These are phyloP conservation scores for Thamnidium elegans DNA, from an alignment of 192 early-diverging fungal genomes.

Conservation along the genomic window DNA sequence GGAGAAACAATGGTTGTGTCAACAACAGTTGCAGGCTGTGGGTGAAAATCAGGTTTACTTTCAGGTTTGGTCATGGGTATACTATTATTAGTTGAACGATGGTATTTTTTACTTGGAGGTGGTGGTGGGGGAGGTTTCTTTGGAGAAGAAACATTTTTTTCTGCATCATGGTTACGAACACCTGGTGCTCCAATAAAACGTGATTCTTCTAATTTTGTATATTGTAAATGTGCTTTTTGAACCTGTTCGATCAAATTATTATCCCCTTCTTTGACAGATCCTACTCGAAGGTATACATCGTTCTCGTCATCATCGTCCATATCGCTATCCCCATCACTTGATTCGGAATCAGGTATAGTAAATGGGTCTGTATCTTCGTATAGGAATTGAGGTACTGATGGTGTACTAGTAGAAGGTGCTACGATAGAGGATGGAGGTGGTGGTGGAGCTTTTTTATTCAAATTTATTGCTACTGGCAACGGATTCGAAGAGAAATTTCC, in stretches of 20 bases:
- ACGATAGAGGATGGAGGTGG: slow-evolving; percentile 13
- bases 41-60: background rate
- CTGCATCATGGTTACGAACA: background rate
- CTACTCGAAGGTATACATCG: background rate
- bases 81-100: slow-evolving; percentile 1
- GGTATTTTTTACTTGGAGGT: slow-evolving; percentile 30
- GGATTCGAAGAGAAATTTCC: slow-evolving; percentile 7
- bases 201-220: slow-evolving; percentile 15
- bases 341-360: background rate
- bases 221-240: slow-evolving; percentile 15
- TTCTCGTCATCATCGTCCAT: slow-evolving; percentile 9
- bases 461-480: background rate
- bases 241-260: slow-evolving; percentile 17
- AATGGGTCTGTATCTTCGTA: slow-evolving; percentile 1
- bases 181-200: background rate
- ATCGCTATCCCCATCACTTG: slow-evolving; percentile 10
- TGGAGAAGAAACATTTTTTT: background rate
- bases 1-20: background rate
- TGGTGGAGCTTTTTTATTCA: background rate
- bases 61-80: background rate
- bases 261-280: slow-evolving; percentile 8
- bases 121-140: slow-evolving; percentile 25
- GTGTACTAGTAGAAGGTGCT: too few species aligned
- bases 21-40: background rate
- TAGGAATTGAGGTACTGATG: background rate